Base-by-base conservation (phyloP, 2,329 filamentous ascomycete species). In the Pseudocercospora ulei region DNA sequence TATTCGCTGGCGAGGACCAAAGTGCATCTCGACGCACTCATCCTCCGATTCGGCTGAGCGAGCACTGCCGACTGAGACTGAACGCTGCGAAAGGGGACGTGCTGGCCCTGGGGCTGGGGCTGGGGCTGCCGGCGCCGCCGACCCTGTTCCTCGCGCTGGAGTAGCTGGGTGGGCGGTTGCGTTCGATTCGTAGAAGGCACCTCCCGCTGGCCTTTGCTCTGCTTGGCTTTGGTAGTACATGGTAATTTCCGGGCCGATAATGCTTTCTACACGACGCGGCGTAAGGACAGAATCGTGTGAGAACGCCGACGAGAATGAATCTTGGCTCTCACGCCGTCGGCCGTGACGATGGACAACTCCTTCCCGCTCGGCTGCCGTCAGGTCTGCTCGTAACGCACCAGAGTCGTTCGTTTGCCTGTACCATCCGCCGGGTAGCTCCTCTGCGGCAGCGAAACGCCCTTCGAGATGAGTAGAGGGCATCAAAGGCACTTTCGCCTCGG, bases 391-490 rank as follows among this genome's bases (percentile, higher is more conserved):
- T n/a, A 74, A 75, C 30, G 71, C 66, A 45, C 73, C 65, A n/a
- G 76, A 78, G 48, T 82, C 79, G 56, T 83, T 80, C 6, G 66
- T 65, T 55, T 84, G 76, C 44, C 73, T 66, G 57, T 85, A 87
- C 62, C 74, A 78, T 16, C 80, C 80, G 36, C 75, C 74, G 7
- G 77, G 69, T 22, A 79, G 71, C 52, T 73, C 71, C 55, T 82
- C 73, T 2, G 82, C 75, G 5, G 78, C 75, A 2, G 80, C 75
- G 56, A 95, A 93, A 47, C 79, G 77, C 41, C 85, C 85, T 52
- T 88, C 80, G 23, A 93, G 65, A 42, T 74, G 72, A 48, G 79
- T 73, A 0, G 82, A 78, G 0, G 88, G 87, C 50, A 80, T 75
- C 13, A 94, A 67, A 61, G 75, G 68, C 8, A 48, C 42, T 7